Percentiles rank a stretch among this genome's conserved stretches.
phyloP scores from a whole-genome alignment of 2,329 filamentous ascomycete genomes.

The Neofusicoccum sp. region DNA sequence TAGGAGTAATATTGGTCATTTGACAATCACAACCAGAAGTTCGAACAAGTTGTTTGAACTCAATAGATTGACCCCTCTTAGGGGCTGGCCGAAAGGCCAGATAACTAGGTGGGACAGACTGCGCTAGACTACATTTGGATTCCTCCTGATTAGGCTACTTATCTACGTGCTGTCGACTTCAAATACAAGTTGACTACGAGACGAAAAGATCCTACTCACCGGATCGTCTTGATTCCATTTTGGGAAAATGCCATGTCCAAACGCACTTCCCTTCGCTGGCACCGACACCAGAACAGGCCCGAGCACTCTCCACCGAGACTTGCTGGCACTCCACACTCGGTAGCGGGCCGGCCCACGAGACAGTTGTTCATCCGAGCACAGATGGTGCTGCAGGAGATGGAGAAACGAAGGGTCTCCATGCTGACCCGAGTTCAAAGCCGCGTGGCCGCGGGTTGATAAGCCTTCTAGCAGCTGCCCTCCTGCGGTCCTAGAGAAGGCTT shows the following conservation, averaged over 20 bases:
- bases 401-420: neutral
- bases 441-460: neutral
- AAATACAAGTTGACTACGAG: no score
- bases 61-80: no score
- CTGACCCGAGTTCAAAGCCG: neutral
- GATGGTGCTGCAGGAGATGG: neutral
- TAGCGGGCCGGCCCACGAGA: neutral
- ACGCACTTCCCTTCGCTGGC: neutral
- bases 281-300: neutral
- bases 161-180: no score
- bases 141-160: no score
- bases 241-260: neutral
- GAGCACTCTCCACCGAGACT: neutral
- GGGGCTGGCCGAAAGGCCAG: no score
- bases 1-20: no score
- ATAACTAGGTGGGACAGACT: no score
- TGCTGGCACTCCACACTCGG: neutral
- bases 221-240: neutral
- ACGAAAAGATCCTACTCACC: neutral
- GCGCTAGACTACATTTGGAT: no score
- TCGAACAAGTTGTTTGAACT: no score
- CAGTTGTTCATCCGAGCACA: constrained; percentile 3
- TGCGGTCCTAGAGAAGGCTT: neutral
- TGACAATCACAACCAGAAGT: no score
- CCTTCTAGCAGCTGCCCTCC: neutral